Evolutionary conservation across 352 stramenopile species (phyloP).

Genomic region (Phytophthora macrochlamydospora): DNA sequence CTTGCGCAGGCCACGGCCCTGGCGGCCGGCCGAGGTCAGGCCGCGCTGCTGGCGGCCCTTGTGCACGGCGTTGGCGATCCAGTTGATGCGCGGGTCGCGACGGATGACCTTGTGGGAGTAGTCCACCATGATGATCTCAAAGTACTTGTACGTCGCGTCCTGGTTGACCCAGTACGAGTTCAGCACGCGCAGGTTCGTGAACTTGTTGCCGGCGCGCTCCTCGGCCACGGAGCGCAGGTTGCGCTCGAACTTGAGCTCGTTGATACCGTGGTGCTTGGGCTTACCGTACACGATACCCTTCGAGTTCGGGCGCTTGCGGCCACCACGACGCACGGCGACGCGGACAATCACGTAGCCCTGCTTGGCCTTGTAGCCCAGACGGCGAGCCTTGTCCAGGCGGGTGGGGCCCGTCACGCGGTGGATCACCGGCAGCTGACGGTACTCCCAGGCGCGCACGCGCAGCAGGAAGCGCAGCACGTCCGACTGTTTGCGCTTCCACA

Average conservation of each 20-base stretch:
- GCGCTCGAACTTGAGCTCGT: slow-evolving; percentile 99
- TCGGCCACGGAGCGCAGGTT: slow-evolving; percentile 98
- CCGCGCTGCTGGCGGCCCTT: slow-evolving; percentile 99
- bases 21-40: slow-evolving; percentile 97
- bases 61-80: slow-evolving; percentile 99
- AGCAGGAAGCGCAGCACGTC: slow-evolving; percentile 99
- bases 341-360: slow-evolving; percentile 98
- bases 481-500: slow-evolving; percentile 99
- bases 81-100: slow-evolving; percentile 99
- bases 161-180: slow-evolving; percentile 99
- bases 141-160: slow-evolving; percentile 99
- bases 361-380: slow-evolving; percentile 99
- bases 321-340: slow-evolving; percentile 97
- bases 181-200: slow-evolving; percentile 98
- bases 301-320: slow-evolving; percentile 98
- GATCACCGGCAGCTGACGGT: slow-evolving; percentile 98
- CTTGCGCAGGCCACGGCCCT: slow-evolving; percentile 97
- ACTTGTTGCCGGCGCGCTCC: slow-evolving; percentile 98
- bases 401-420: slow-evolving; percentile 94
- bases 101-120: slow-evolving; percentile 97
- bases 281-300: slow-evolving; percentile 99
- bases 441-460: slow-evolving; percentile 97
- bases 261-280: slow-evolving; percentile 99
- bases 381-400: slow-evolving; percentile 99
- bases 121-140: slow-evolving; percentile 99